phyloP scores from a whole-genome alignment of 2,329 filamentous ascomycete genomes.

The Trichophyton benhamiae region DNA sequence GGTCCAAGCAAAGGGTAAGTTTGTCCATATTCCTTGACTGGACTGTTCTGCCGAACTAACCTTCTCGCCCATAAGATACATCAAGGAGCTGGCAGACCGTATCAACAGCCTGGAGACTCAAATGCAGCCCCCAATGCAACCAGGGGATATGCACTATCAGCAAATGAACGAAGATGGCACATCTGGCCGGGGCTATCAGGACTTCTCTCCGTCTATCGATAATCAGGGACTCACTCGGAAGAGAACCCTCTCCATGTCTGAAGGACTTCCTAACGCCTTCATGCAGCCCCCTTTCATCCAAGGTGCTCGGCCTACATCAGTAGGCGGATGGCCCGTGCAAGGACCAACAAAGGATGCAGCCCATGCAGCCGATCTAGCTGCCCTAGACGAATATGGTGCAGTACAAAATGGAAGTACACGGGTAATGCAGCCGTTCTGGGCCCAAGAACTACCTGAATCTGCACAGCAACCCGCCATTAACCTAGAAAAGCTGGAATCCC shows the following conservation, averaged over 20 bases:
- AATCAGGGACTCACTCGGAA: conserved; percentile 33
- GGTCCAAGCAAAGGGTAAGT: conserved; percentile 75
- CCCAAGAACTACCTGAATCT: conserved; percentile 12
- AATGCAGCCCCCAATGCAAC: conserved; percentile 35
- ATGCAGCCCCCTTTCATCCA: conserved; percentile 25
- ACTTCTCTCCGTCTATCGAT: conserved; percentile 42
- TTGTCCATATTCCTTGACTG: background rate
- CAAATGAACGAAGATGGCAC: conserved; percentile 30
- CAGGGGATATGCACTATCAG: conserved; percentile 31
- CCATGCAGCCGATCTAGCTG: conserved; percentile 11
- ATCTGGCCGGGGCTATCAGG: conserved; percentile 34
- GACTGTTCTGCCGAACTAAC: conserved; percentile 7
- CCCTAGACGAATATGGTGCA: conserved; percentile 17
- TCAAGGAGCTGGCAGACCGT: conserved; percentile 79
- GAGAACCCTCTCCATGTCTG: conserved; percentile 39
- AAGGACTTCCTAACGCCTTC: conserved; percentile 34
- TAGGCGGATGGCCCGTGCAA: conserved; percentile 21
- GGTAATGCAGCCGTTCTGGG: conserved; percentile 30
- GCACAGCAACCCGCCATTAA: conserved; percentile 19
- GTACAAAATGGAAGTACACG: conserved; percentile 29
- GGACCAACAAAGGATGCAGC: conserved; percentile 18
- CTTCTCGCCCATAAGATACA: conserved; percentile 49
- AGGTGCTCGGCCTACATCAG: conserved; percentile 13
- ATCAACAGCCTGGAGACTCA: conserved; percentile 73
- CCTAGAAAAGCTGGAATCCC: conserved; percentile 23